Evolutionary conservation across 345 rosid genomes (phyloP).

Genomic region (Clarkia xantiana): DNA sequence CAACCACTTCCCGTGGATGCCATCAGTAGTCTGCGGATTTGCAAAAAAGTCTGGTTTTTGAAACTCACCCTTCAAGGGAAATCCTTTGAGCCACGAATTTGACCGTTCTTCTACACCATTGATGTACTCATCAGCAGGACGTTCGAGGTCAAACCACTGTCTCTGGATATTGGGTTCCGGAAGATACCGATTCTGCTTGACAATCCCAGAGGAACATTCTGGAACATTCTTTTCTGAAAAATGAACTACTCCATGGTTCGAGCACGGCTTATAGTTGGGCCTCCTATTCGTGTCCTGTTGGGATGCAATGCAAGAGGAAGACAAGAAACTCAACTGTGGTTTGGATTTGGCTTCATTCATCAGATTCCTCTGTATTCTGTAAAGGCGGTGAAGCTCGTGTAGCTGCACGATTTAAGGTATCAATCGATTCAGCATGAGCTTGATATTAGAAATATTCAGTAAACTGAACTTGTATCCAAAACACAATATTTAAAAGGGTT

Average conservation of each 20-base stretch:
- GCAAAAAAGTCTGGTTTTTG: conserved; percentile 12
- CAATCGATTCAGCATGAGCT: neutral
- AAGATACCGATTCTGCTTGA: too few relatives aligned
- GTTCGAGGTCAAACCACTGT: conserved; percentile 47
- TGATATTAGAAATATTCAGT: too few relatives aligned
- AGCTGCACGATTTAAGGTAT: conserved; percentile 18
- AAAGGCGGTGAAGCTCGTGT: conserved; percentile 65
- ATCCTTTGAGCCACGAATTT: too few relatives aligned
- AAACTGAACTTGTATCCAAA: too few relatives aligned
- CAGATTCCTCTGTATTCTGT: conserved; percentile 48
- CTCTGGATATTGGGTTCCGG: conserved; percentile 2
- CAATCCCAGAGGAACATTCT: conserved; percentile 19
- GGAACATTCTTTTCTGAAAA: conserved; percentile 23
- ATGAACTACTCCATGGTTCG: conserved; percentile 16
- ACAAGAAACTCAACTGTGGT: conserved; percentile 16
- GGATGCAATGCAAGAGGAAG: conserved; percentile 10
- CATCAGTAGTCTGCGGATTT: conserved; percentile 7
- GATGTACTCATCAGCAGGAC: conserved; percentile 40
- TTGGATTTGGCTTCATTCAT: conserved; percentile 56
- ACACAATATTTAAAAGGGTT: too few relatives aligned
- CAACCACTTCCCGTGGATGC: conserved; percentile 5
- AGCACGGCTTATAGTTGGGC: neutral
- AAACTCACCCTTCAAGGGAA: conserved; percentile 6
- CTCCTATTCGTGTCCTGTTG: too few relatives aligned
- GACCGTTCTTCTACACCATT: conserved; percentile 23